Conservation (phyloP, 768 basidiomycete species). For the Cyclocybe aegerita region DNA sequence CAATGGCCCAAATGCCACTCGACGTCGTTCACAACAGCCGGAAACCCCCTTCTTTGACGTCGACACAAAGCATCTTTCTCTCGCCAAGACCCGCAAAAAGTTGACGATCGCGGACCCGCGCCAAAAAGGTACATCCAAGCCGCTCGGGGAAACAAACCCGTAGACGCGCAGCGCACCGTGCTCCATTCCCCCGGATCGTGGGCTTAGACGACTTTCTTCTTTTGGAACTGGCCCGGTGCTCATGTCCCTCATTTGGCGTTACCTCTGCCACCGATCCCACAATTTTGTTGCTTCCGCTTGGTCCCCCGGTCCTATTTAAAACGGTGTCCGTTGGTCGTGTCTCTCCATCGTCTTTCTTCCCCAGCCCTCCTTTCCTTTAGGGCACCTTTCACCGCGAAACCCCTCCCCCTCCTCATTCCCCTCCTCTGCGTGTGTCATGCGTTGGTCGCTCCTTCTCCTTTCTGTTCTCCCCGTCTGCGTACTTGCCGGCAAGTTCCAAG, state of each 20-base stretch:
- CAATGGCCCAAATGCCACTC: neutral
- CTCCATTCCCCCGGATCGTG: too few relatives aligned
- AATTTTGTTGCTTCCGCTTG: neutral
- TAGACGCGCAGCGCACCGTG: too few relatives aligned
- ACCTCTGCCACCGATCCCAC: constrained; percentile 8
- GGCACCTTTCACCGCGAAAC: neutral
- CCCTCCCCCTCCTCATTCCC: constrained; percentile 7
- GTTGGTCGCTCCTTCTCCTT: constrained; percentile 13
- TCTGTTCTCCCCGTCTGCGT: constrained; percentile 17
- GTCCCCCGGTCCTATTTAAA: neutral
- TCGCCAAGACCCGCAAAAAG: neutral
- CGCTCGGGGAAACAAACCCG: too few relatives aligned
- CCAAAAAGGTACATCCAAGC: neutral
- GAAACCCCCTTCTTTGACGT: neutral
- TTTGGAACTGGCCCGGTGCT: neutral
- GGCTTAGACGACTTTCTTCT: too few relatives aligned
- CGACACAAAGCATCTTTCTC: neutral
- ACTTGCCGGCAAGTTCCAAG: constrained; percentile 31
- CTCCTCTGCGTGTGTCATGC: constrained; percentile 13
- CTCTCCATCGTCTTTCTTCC: neutral
- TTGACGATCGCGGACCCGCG: neutral
- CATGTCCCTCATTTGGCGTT: constrained; percentile 4
- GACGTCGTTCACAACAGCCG: constrained; percentile 2
- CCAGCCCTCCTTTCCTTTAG: constrained; percentile 5
- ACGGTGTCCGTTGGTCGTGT: neutral